These are phyloP conservation scores for Pholiota molesta DNA, from an alignment of 768 basidiomycete genomes.

Conservation along the genomic window DNA sequence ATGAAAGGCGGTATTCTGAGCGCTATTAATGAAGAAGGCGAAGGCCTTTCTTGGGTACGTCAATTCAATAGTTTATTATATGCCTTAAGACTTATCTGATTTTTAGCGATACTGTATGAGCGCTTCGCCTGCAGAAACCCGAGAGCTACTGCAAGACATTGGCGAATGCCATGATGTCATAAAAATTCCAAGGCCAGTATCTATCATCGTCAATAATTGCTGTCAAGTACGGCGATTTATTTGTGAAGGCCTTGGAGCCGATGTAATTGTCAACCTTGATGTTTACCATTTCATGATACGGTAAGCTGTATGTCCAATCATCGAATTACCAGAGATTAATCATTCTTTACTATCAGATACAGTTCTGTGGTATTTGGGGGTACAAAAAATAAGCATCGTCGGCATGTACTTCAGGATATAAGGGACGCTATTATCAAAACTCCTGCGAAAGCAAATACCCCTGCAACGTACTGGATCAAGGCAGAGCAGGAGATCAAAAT, in stretches of 20 bases:
- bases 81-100: background rate
- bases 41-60: conserved; percentile 13
- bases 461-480: conserved; percentile 5
- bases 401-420: background rate
- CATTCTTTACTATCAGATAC: conserved; percentile 7
- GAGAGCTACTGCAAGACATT: background rate
- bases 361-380: background rate
- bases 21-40: conserved; percentile 11
- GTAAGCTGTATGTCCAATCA: background rate
- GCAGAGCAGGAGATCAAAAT: conserved; percentile 3
- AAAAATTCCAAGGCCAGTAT: background rate
- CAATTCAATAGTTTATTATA: background rate
- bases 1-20: conserved; percentile 13
- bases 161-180: background rate
- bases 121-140: conserved; percentile 7
- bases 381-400: background rate
- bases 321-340: background rate
- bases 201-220: conserved; percentile 12
- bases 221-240: conserved; percentile 10
- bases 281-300: conserved; percentile 11
- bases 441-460: background rate
- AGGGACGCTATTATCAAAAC: background rate
- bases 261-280: conserved; percentile 3
- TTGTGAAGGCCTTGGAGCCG: background rate
- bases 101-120: conserved; percentile 10